Conservation (phyloP, 495 filamentous ascomycete species). For the Aspergillus conjunctus region DNA sequence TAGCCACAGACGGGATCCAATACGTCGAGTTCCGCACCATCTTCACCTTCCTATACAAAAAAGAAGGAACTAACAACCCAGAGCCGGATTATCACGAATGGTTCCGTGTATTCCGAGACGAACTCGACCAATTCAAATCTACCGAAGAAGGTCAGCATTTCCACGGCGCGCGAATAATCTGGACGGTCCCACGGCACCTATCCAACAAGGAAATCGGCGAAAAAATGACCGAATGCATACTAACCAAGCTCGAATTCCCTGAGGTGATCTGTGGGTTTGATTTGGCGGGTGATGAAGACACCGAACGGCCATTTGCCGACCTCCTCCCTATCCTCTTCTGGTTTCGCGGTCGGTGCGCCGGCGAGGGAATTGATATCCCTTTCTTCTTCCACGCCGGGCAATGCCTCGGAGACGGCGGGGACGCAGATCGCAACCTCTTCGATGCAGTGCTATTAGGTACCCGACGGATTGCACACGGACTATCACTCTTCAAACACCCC, state of each 20-base stretch:
- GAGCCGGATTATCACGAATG: slow-evolving; percentile 66
- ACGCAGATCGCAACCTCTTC: slow-evolving; percentile 81
- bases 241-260: slow-evolving; percentile 75
- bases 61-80: slow-evolving; percentile 56
- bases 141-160: slow-evolving; percentile 72
- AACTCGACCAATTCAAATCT: slow-evolving; percentile 72
- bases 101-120: slow-evolving; percentile 72
- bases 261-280: slow-evolving; percentile 85
- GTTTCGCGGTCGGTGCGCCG: slow-evolving; percentile 83
- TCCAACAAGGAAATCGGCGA: slow-evolving; percentile 67
- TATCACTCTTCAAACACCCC: slow-evolving; percentile 88
- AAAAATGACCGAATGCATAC: slow-evolving; percentile 83
- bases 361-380: slow-evolving; percentile 81
- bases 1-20: slow-evolving; percentile 74
- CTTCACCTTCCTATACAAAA: slow-evolving; percentile 64
- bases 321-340: slow-evolving; percentile 84
- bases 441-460: slow-evolving; percentile 88
- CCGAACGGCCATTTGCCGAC: slow-evolving; percentile 71
- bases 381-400: slow-evolving; percentile 96
- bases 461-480: slow-evolving; percentile 84
- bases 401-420: slow-evolving; percentile 73
- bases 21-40: slow-evolving; percentile 73
- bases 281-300: slow-evolving; percentile 82
- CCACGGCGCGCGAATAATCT: slow-evolving; percentile 87
- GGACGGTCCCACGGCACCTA: slow-evolving; percentile 69